Evolutionary conservation across 441 rosid genomes (phyloP).

Genomic region (Raphanus hybrid): DNA sequence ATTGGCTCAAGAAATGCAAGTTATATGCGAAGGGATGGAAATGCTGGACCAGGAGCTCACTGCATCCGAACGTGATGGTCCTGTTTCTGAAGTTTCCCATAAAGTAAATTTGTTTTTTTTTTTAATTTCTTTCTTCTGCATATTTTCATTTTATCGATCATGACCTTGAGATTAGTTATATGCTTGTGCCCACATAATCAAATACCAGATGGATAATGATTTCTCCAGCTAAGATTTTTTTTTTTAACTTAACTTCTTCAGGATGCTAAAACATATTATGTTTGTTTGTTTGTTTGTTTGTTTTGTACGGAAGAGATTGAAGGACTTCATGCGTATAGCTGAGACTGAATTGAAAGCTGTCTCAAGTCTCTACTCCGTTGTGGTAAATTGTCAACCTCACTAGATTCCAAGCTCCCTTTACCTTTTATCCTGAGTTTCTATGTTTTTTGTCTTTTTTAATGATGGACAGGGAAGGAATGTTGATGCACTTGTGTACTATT

Average conservation of each 20-base stretch:
- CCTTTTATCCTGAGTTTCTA: not conserved
- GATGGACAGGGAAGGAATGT: slow-evolving; percentile 91
- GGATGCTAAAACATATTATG: slow-evolving; percentile 27
- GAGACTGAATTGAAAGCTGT: slow-evolving; percentile 79
- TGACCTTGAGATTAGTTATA: slow-evolving; percentile 1
- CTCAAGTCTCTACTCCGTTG: slow-evolving; percentile 65
- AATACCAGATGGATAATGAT: not conserved
- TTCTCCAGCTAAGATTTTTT: not conserved
- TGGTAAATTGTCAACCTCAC: not conserved
- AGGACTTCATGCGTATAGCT: slow-evolving; percentile 72
- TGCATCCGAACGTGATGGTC: slow-evolving; percentile 93
- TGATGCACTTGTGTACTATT: slow-evolving; percentile 88
- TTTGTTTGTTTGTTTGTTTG: not conserved
- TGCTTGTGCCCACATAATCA: slow-evolving; percentile 15
- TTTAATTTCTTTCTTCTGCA: not conserved
- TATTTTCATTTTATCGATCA: not conserved
- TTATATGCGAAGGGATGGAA: slow-evolving; percentile 89
- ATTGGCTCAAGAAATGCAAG: slow-evolving; percentile 98
- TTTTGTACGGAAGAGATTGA: slow-evolving; percentile 57
- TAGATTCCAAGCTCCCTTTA: slow-evolving; percentile 1
- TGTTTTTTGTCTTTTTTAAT: not conserved
- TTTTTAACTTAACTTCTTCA: not conserved
- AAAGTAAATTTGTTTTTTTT: slow-evolving; percentile 52
- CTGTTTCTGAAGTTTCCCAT: slow-evolving; percentile 82
- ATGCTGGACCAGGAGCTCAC: slow-evolving; percentile 82